Base-by-base conservation (phyloP, 129 eudicot genomes). In the Centella asiatica region DNA sequence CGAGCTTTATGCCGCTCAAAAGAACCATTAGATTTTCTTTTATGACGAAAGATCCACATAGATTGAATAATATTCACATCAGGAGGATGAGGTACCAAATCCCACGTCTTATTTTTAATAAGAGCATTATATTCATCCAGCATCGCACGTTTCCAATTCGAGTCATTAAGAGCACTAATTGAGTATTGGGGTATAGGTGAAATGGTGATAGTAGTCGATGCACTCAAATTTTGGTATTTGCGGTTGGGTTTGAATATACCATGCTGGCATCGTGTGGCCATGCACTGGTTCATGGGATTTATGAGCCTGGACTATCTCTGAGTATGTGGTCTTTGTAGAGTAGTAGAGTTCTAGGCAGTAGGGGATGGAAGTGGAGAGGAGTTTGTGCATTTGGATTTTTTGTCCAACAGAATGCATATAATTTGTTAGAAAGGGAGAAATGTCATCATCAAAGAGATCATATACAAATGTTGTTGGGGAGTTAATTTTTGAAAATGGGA, bases 401-500 rank as follows among this genome's bases (percentile, higher is more conserved):
- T 8, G 36, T 23, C 5, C 26, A 13, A 11, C 33, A 1, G n/a
- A 20, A 32, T 45, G 50, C 50, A 45, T 45, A 19, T 28, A 17
- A 6, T 28, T 37, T 1, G 28, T 11, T 6, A 58, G 0, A 24
- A 29, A 18, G 6, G 15, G 31, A 1, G 56, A 12, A 8, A 22
- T 20, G 0, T 11, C 32, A 2, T 23, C 5, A 44, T 19, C 24
- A 2, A 63, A 25, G 4, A 71, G 42, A 6, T 63, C 49, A 55
- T 37, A 54, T 0, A 59, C 6, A 18, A 11, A 0, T 1, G 65
- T 6, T 14, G 51, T 17, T 3, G 22, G 50, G 3, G 65, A 3
- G 5, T 63, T n/a, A 1, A 37, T 1, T 2, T 37, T 51, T 20
- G 63, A 4, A 12, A 69, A 76, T 10, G 75, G 67, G 32, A 69